Evolutionary conservation across 2,329 filamentous ascomycete species (phyloP).

Genomic region (Talaromyces sp.): DNA sequence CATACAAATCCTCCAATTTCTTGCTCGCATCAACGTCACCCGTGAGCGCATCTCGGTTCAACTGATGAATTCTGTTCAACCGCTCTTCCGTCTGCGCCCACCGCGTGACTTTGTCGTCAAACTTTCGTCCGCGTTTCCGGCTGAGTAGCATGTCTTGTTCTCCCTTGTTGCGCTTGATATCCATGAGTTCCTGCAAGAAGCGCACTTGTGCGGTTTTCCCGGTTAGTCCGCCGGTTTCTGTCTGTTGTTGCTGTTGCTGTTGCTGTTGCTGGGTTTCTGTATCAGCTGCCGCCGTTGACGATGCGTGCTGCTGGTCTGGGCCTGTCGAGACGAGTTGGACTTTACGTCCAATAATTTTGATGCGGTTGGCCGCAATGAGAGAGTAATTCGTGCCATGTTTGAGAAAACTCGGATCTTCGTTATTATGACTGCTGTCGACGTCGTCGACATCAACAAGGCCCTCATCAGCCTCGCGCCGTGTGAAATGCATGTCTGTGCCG

Average conservation of each 20-base stretch:
- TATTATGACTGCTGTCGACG: conserved; percentile 18
- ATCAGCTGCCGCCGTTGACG: not conserved
- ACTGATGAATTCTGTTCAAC: conserved; percentile 27
- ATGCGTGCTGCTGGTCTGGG: not conserved
- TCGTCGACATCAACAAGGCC: not conserved
- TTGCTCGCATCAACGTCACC: conserved; percentile 32
- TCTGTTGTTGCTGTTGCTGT: not conserved
- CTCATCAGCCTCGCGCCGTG: conserved; percentile 35
- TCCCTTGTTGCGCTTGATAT: conserved; percentile 57
- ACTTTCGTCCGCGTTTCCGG: conserved; percentile 24
- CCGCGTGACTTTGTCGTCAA: conserved; percentile 26
- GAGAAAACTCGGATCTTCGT: conserved; percentile 44
- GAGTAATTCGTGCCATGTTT: conserved; percentile 50
- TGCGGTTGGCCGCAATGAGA: conserved; percentile 63
- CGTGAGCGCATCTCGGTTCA: conserved; percentile 29
- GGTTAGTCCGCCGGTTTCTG: not conserved
- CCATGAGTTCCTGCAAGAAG: conserved; percentile 62
- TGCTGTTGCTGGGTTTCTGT: conserved; percentile 1
- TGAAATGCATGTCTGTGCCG: conserved; percentile 77
- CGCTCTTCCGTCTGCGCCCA: conserved; percentile 35
- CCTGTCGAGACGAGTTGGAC: conserved; percentile 49
- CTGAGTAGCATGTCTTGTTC: conserved; percentile 61
- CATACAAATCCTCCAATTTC: conserved; percentile 32
- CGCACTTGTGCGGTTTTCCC: conserved; percentile 31
- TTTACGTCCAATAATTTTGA: conserved; percentile 63